phyloP scores from a whole-genome alignment of 768 basidiomycete species.

The Lentinula sp. region DNA sequence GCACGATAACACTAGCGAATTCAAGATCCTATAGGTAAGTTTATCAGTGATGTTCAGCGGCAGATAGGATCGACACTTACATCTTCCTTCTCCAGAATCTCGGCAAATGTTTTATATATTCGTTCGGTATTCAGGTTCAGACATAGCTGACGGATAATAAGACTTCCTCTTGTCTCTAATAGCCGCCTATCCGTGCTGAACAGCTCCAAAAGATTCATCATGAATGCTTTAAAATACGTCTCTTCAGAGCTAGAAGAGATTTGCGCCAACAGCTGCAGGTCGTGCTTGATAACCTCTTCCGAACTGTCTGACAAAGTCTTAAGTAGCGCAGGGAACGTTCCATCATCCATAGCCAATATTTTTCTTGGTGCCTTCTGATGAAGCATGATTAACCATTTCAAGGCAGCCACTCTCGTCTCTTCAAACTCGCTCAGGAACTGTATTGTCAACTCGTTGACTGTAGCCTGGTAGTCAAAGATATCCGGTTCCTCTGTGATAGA shows the following conservation, averaged over 20 bases:
- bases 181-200: constrained; percentile 92
- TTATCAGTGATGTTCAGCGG: background rate
- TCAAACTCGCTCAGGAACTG: constrained; percentile 96
- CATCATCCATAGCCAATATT: constrained; percentile 96
- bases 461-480: constrained; percentile 86
- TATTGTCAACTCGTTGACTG: constrained; percentile 87
- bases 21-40: constrained; percentile 71
- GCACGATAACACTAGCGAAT: constrained; percentile 95
- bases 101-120: constrained; percentile 93
- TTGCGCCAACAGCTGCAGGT: constrained; percentile 91
- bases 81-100: constrained; percentile 97
- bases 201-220: constrained; percentile 89
- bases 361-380: constrained; percentile 95
- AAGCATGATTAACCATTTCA: constrained; percentile 98
- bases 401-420: constrained; percentile 89
- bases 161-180: constrained; percentile 85
- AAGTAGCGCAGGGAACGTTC: constrained; percentile 90
- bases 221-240: constrained; percentile 90
- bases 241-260: constrained; percentile 96
- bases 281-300: constrained; percentile 97
- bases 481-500: constrained; percentile 49
- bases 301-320: constrained; percentile 96
- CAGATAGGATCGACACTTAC: constrained; percentile 32
- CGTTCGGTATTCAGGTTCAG: constrained; percentile 90
- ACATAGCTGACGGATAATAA: constrained; percentile 94